Conservation (phyloP, 345 rosid species). For the Acer negundo region DNA sequence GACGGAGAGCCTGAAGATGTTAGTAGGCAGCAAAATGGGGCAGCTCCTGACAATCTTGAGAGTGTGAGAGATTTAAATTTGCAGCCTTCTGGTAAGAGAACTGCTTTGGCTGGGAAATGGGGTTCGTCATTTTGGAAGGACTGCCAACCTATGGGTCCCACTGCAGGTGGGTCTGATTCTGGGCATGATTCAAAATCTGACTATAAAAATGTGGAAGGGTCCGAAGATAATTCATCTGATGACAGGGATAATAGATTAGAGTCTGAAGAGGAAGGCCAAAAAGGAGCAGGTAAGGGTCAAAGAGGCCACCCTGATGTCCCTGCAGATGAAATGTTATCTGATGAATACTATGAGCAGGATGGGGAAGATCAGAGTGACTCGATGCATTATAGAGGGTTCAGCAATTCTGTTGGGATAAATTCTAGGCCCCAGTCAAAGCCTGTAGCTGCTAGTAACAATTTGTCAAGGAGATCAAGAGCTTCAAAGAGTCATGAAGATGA, state of each 20-base stretch:
- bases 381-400: constrained; percentile 55
- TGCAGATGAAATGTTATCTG: constrained; percentile 98
- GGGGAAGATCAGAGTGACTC: constrained; percentile 93
- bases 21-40: constrained; percentile 47
- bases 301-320: constrained; percentile 82
- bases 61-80: constrained; percentile 43
- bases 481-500: constrained; percentile 35
- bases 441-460: constrained; percentile 32
- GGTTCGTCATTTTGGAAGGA: constrained; percentile 98
- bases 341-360: constrained; percentile 99
- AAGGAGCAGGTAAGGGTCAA: constrained; percentile 52
- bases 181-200: constrained; percentile 73
- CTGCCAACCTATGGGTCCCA: constrained; percentile 77
- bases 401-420: constrained; percentile 51
- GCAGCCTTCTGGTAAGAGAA: constrained; percentile 72
- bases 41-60: constrained; percentile 32
- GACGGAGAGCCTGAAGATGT: constrained; percentile 67
- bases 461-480: constrained; percentile 63
- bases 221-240: constrained; percentile 61
- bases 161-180: constrained; percentile 60
- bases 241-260: constrained; percentile 53
- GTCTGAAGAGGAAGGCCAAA: constrained; percentile 67
- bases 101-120: constrained; percentile 74
- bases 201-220: constrained; percentile 50
- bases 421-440: constrained; percentile 57